phyloP scores from a whole-genome alignment of 768 basidiomycete genomes.

The Rhodotorula diobovata region DNA sequence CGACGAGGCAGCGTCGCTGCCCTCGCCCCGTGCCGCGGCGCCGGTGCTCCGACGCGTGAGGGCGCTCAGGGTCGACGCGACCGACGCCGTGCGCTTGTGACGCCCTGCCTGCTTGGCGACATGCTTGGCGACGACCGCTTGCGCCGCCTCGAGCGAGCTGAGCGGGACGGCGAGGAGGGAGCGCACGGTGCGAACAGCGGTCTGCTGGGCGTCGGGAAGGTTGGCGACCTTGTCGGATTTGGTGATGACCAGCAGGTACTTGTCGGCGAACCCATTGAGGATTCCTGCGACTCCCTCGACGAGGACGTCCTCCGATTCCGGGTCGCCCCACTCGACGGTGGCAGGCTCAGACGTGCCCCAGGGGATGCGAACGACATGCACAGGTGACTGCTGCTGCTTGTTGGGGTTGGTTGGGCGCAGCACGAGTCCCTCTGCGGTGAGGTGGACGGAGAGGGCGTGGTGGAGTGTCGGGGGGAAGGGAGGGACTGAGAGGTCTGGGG shows the following conservation, averaged over 20 bases:
- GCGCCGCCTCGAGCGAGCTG: constrained; percentile 6
- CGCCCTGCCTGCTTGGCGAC: constrained; percentile 15
- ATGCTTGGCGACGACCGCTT: constrained; percentile 7
- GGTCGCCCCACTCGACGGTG: neutral
- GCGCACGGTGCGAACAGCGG: neutral
- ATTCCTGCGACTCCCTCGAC: constrained; percentile 23
- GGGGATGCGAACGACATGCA: constrained; percentile 3
- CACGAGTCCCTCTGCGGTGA: neutral
- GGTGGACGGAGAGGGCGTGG: constrained; percentile 1
- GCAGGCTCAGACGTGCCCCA: constrained; percentile 4
- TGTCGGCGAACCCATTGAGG: constrained; percentile 23
- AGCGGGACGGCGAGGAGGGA: constrained; percentile 31
- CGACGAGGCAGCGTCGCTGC: neutral
- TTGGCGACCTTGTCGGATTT: constrained; percentile 16
- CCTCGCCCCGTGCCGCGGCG: neutral
- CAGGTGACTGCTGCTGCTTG: neutral
- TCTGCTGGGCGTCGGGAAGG: constrained; percentile 13
- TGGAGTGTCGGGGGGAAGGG: constrained; percentile 1
- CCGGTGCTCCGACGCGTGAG: fast-evolving
- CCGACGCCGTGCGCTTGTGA: neutral
- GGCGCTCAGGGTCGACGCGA: neutral
- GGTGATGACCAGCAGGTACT: constrained; percentile 24
- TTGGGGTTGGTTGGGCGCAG: neutral
- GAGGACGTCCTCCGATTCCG: neutral
- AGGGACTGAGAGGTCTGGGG: neutral